Evolutionary conservation across 2,329 filamentous ascomycete species (phyloP).

Genomic region (Gyromitra esculenta): DNA sequence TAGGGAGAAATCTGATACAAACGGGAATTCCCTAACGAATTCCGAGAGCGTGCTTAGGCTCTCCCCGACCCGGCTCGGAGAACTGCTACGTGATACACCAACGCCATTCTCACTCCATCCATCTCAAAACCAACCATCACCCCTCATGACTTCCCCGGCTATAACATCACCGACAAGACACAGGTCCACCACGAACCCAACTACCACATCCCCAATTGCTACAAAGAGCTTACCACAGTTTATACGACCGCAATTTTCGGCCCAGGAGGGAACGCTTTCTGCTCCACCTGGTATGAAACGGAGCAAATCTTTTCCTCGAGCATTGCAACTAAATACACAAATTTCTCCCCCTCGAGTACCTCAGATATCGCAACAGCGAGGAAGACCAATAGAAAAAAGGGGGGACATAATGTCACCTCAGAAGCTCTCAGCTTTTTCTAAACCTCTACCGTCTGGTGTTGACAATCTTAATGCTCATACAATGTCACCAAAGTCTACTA

Average conservation of each 20-base stretch:
- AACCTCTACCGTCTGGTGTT: conserved; percentile 16
- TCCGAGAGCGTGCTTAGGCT: conserved; percentile 40
- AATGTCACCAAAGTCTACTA: conserved; percentile 30
- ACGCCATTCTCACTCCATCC: conserved; percentile 29
- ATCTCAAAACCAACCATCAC: conserved; percentile 31
- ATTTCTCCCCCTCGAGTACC: conserved; percentile 25
- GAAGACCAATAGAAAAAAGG: conserved; percentile 25
- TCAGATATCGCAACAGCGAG: conserved; percentile 36
- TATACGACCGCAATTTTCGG: conserved; percentile 25
- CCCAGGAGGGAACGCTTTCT: conserved; percentile 36
- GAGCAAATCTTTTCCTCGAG: conserved; percentile 44
- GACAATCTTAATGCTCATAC: conserved; percentile 5
- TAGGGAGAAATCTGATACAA: conserved; percentile 7
- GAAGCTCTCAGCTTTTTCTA: conserved; percentile 4
- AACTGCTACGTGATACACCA: conserved; percentile 39
- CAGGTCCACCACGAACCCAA: conserved; percentile 44
- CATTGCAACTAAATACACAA: conserved; percentile 46
- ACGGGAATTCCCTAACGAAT: conserved; percentile 5
- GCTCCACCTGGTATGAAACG: conserved; percentile 41
- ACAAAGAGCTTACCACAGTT: conserved; percentile 10
- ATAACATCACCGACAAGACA: conserved; percentile 42
- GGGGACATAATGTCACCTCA: conserved; percentile 34
- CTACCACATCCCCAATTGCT: conserved; percentile 31
- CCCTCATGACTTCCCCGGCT: conserved; percentile 20
- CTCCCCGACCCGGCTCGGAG: conserved; percentile 39